These are phyloP conservation scores for Metschnikowia chrysomelidarum DNA, from an alignment of 805 yeast species.

Conservation along the genomic window DNA sequence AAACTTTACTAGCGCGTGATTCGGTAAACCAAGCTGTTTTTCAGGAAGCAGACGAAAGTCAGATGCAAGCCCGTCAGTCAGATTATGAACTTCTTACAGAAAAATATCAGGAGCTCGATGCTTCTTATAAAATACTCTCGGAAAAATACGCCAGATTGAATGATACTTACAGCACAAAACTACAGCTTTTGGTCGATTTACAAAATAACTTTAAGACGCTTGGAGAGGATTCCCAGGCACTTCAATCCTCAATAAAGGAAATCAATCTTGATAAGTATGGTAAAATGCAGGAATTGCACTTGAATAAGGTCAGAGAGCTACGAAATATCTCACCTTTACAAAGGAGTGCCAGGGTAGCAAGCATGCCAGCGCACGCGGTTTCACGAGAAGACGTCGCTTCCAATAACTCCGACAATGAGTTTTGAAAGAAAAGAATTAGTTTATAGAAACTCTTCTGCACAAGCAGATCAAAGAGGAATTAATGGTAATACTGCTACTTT, in stretches of 20 bases:
- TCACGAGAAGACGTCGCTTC: not conserved
- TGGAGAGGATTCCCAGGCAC: constrained; percentile 14
- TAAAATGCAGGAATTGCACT: constrained; percentile 26
- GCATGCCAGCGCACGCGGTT: constrained; percentile 13
- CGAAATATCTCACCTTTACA: constrained; percentile 12
- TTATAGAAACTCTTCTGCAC: too few species aligned
- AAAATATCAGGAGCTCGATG: constrained; percentile 65
- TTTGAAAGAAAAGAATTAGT: too few species aligned
- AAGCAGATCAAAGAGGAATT: too few species aligned
- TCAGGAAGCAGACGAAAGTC: too few species aligned
- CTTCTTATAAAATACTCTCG: constrained; percentile 68
- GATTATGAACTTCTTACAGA: constrained; percentile 41
- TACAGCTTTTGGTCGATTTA: constrained; percentile 21
- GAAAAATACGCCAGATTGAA: constrained; percentile 34
- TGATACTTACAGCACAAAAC: constrained; percentile 25
- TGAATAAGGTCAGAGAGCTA: constrained; percentile 17
- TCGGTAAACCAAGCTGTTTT: constrained; percentile 1
- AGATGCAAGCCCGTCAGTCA: too few species aligned
- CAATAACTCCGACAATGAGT: constrained; percentile 21
- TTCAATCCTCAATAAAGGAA: constrained; percentile 7
- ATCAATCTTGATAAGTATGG: constrained; percentile 8
- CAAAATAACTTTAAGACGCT: constrained; percentile 23
- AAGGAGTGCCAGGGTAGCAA: constrained; percentile 6
- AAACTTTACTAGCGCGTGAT: not conserved
- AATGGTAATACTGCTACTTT: too few species aligned